phyloP scores from a whole-genome alignment of 2,329 filamentous ascomycete genomes.

The Ascomycota sp. region DNA sequence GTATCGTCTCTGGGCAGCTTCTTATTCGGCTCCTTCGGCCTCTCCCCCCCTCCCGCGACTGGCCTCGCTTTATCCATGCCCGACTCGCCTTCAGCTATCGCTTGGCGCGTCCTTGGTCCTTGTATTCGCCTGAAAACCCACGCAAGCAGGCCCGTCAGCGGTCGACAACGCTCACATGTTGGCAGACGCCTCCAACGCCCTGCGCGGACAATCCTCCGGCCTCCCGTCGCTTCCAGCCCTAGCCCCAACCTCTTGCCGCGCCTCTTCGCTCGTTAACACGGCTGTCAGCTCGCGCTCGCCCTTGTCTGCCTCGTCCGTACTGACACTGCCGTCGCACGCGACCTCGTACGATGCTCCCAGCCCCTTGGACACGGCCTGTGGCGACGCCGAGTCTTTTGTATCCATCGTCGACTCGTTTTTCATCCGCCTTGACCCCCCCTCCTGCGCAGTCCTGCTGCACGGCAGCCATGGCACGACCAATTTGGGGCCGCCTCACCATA shows the following conservation, averaged over 20 bases:
- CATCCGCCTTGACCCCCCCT: conserved; percentile 20
- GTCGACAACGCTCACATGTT: conserved; percentile 7
- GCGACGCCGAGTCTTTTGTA: conserved; percentile 25
- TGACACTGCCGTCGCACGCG: conserved; percentile 2
- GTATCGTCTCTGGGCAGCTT: too few relatives aligned
- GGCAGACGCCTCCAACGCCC: conserved; percentile 4
- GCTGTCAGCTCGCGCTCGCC: conserved; percentile 5
- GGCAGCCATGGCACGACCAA: conserved; percentile 20
- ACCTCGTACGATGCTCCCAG: conserved; percentile 4
- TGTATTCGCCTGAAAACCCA: too few relatives aligned
- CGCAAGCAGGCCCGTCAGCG: too few relatives aligned
- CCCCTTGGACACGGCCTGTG: conserved; percentile 8
- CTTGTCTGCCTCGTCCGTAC: conserved; percentile 2
- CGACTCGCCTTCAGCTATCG: too few relatives aligned
- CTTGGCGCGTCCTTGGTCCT: too few relatives aligned
- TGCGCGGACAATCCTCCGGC: conserved; percentile 3
- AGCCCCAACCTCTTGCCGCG: conserved; percentile 3
- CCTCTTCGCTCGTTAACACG: conserved; percentile 6
- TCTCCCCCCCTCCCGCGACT: too few relatives aligned
- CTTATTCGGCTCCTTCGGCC: too few relatives aligned
- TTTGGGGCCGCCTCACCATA: conserved; percentile 21
- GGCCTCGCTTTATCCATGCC: too few relatives aligned
- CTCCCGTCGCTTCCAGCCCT: conserved; percentile 1
- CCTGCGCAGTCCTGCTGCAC: conserved; percentile 8
- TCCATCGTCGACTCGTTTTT: conserved; percentile 36